These are phyloP conservation scores for Saccharum spontaneum DNA, from an alignment of 176 grass and related monocot species.

Conservation along the genomic window DNA sequence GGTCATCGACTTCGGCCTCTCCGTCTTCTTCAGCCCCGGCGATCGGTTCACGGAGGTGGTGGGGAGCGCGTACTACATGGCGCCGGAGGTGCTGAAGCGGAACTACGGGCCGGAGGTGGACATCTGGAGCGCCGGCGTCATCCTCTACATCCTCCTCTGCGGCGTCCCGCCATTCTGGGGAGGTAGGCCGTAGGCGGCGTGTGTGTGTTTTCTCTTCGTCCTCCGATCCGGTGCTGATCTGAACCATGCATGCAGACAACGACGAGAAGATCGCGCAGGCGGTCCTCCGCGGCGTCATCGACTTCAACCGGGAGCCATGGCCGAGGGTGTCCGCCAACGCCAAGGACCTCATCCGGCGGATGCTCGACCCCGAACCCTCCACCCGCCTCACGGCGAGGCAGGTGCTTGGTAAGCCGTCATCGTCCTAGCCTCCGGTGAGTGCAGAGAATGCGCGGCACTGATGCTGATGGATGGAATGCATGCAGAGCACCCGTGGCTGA, in stretches of 20 bases:
- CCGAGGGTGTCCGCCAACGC: conserved; percentile 64
- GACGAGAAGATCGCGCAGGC: conserved; percentile 88
- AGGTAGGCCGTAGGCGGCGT: too few relatives aligned
- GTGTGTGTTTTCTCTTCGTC: too few relatives aligned
- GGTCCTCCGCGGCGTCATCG: conserved; percentile 53
- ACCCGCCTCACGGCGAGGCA: conserved; percentile 51
- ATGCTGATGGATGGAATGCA: too few relatives aligned
- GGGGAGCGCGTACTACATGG: conserved; percentile 92
- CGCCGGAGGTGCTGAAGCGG: conserved; percentile 69
- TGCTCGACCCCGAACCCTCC: conserved; percentile 68
- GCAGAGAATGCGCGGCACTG: too few relatives aligned
- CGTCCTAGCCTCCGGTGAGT: too few relatives aligned
- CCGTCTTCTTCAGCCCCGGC: conserved; percentile 74
- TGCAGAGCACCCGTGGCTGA: conserved; percentile 76
- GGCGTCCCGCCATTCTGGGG: conserved; percentile 87
- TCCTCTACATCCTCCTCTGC: conserved; percentile 89
- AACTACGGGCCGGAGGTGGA: conserved; percentile 77
- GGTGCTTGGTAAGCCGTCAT: conserved; percentile 38
- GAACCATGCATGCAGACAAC: conserved; percentile 27
- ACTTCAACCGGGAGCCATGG: conserved; percentile 76
- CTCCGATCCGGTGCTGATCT: too few relatives aligned
- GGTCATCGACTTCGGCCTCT: conserved; percentile 95
- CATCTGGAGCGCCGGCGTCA: conserved; percentile 90
- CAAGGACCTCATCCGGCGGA: conserved; percentile 71
- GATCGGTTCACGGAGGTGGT: conserved; percentile 82